phyloP scores from a whole-genome alignment of 2,329 filamentous ascomycete genomes.

The Dactylellina sp. region DNA sequence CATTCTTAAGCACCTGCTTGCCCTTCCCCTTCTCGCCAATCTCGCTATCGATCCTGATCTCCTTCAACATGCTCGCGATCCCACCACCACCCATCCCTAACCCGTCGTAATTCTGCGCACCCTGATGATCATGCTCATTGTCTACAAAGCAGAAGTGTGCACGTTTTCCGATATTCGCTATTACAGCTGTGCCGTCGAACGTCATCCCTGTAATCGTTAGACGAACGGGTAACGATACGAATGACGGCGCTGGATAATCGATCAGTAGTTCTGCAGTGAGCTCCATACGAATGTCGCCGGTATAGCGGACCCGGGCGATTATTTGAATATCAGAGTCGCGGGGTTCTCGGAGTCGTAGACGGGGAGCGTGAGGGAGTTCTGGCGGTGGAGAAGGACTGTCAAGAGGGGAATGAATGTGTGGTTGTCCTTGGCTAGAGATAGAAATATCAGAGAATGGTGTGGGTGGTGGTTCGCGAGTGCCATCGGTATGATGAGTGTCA shows the following conservation, averaged over 20 bases:
- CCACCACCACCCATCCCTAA: conserved; percentile 64
- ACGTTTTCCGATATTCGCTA: conserved; percentile 88
- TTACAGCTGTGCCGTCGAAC: conserved; percentile 92
- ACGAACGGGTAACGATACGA: conserved; percentile 93
- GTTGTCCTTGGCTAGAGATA: conserved; percentile 42
- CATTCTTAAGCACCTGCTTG: conserved; percentile 96
- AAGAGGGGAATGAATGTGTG: conserved; percentile 35
- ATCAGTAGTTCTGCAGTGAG: conserved; percentile 94
- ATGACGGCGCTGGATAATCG: conserved; percentile 98
- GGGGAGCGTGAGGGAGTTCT: conserved; percentile 62
- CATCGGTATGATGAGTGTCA: conserved; percentile 55
- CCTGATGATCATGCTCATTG: conserved; percentile 78
- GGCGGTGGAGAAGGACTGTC: conserved; percentile 43
- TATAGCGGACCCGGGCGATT: conserved; percentile 89
- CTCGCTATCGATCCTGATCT: conserved; percentile 96
- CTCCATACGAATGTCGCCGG: conserved; percentile 85
- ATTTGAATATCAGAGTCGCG: conserved; percentile 90
- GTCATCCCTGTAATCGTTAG: conserved; percentile 93
- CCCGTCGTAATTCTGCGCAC: conserved; percentile 65
- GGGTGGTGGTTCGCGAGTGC: conserved; percentile 46
- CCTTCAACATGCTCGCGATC: conserved; percentile 83
- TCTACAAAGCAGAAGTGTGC: conserved; percentile 95
- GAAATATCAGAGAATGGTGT: conserved; percentile 55
- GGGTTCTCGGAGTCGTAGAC: conserved; percentile 75
- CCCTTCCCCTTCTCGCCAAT: conserved; percentile 91